Evolutionary conservation across 768 basidiomycete genomes (phyloP), one percentile per base, ranked within the genome.

Genomic region (Chlorophyllum brunneum): DNA sequence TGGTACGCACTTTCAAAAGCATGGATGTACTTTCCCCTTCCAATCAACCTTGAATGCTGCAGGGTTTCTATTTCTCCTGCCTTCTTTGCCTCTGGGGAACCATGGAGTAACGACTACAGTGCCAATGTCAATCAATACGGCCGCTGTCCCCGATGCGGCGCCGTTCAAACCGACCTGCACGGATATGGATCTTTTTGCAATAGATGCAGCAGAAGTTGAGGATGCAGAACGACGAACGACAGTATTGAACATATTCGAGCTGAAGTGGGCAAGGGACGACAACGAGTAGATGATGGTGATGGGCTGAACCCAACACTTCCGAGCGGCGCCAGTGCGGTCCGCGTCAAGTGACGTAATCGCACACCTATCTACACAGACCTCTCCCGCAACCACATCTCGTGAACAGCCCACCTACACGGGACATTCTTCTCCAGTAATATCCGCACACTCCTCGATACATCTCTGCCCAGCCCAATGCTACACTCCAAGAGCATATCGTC

Each of bases 1-100:
- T 29, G 48, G 38, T 18, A 68, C 85, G 61, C 62, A 93, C 93
- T 78, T 71, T 93, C 90, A 59, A 95, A 84, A 10, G 85, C 89
- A 66, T 95, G 93, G 29, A 95, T 79, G 65, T 94, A 95, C 76
- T 98, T 98, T 40, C 94, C 92, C 54, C 95, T 76, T 29, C 91
- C 95, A 34, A 99, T 87, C 6, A 95, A 70, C 60, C 83, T 79
- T 2, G 92, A 94, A 66, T 98, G 94, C 62, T 95, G 90, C 51
- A 81, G 80, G 39, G 79, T 71, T 52, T 87, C 85, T 31, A 82
- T 69, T 44, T 90, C 88, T 34, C 92, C 89, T 38, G 85, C 90
- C 61, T 79, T 76, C 70, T 90, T 88, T 39, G 95, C 95, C 62
- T 93, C 85, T 40, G 85, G 84, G 26, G 92, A 94, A n/a, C 97